A percentile compares a stretch with the other conserved stretches of the same genome.
Conservation (phyloP, 2,329 filamentous ascomycete species). For the Ambrosiella xylebori region DNA sequence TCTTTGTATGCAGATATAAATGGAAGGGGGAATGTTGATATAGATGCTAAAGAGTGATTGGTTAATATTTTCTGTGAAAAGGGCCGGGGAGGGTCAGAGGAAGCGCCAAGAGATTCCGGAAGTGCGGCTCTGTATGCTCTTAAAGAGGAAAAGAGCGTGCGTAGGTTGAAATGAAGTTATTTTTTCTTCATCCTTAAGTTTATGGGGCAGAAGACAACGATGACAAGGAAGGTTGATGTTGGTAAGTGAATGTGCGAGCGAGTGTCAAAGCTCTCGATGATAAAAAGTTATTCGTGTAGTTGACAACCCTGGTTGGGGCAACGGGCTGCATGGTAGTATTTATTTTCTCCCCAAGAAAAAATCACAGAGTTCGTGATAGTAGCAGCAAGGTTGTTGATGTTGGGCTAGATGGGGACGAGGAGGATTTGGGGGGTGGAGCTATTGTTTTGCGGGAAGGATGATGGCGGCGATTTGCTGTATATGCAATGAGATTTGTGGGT, state of each 20-base stretch:
- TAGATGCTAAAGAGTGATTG: background rate
- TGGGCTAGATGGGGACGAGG: too few species aligned
- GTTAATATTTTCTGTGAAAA: background rate
- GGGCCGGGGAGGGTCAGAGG: background rate
- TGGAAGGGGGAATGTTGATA: background rate
- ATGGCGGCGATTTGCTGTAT: too few species aligned
- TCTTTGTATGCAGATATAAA: too few species aligned
- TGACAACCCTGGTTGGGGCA: background rate
- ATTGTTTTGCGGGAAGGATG: too few species aligned
- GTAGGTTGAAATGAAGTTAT: background rate
- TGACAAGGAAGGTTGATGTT: background rate
- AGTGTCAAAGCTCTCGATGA: background rate
- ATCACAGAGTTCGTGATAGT: background rate
- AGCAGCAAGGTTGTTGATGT: background rate
- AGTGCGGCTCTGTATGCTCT: background rate
- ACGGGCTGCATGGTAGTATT: too few species aligned
- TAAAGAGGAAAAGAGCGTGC: background rate
- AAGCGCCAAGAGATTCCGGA: background rate
- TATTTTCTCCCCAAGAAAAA: too few species aligned
- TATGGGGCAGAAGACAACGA: background rate
- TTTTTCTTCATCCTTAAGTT: background rate
- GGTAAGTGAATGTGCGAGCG: background rate
- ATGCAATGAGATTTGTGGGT: too few species aligned
- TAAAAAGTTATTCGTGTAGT: background rate
- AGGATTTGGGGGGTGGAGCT: too few species aligned